These are phyloP conservation scores for Brassica rapa DNA, from an alignment of 345 rosid genomes.

Conservation along the genomic window DNA sequence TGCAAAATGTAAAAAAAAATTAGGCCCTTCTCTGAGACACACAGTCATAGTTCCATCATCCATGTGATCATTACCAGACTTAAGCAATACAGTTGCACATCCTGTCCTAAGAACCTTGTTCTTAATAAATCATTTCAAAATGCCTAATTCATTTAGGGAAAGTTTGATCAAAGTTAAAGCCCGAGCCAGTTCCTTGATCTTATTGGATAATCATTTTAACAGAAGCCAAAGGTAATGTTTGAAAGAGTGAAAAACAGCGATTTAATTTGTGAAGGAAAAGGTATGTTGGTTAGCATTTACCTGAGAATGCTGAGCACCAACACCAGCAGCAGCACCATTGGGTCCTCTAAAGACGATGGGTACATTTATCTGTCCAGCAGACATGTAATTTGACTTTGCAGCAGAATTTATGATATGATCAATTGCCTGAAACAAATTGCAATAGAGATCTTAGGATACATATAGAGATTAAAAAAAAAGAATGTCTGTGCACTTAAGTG, in stretches of 20 bases:
- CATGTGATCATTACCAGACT: not conserved
- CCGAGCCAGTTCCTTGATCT: constrained; percentile 16
- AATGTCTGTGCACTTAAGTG: not conserved
- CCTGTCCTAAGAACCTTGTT: not conserved
- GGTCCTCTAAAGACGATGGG: constrained; percentile 96
- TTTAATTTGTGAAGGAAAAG: not conserved
- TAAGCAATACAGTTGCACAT: not conserved
- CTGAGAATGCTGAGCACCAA: constrained; percentile 97
- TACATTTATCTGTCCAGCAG: constrained; percentile 78
- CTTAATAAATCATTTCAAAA: not conserved
- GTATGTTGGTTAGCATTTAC: constrained; percentile 38
- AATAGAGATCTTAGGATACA: not conserved
- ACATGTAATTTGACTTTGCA: constrained; percentile 85
- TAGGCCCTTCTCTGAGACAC: not conserved
- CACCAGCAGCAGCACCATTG: constrained; percentile 99
- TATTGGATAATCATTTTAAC: constrained; percentile 6
- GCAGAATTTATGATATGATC: constrained; percentile 93
- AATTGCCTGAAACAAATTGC: constrained; percentile 60
- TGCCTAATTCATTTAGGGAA: not conserved
- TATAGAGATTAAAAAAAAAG: not conserved
- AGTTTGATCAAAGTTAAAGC: not conserved
- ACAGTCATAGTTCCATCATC: not conserved
- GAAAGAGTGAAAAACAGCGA: constrained; percentile 6
- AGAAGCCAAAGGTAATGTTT: not conserved
- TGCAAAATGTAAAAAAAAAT: constrained; percentile 39